A percentile compares a stretch with the other conserved stretches of the same genome.
Evolutionary conservation across 441 rosid species (phyloP).

Genomic region (Gossypium trilobum): DNA sequence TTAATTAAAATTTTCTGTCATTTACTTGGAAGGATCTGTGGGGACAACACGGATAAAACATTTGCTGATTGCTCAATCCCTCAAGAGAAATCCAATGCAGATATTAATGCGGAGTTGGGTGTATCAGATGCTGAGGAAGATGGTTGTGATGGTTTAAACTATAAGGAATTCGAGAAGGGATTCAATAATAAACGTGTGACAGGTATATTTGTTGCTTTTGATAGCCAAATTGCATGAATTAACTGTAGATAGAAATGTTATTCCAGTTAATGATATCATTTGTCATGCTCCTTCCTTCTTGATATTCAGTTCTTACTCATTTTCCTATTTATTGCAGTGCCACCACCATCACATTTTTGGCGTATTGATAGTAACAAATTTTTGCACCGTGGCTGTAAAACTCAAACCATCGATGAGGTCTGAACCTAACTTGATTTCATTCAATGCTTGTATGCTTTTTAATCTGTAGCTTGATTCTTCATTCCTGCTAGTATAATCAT

Average conservation of each 20-base stretch:
- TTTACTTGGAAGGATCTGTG: constrained; percentile 56
- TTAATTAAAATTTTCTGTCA: background rate
- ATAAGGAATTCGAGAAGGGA: constrained; percentile 43
- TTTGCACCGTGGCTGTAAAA: constrained; percentile 74
- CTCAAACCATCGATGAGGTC: constrained; percentile 94
- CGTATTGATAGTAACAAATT: constrained; percentile 65
- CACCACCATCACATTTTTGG: constrained; percentile 50
- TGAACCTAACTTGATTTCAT: constrained; percentile 23
- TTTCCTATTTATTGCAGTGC: constrained; percentile 32
- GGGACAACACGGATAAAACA: constrained; percentile 54
- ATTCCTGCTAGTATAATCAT: background rate
- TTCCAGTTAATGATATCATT: background rate
- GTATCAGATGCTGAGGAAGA: constrained; percentile 85
- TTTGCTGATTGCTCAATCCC: constrained; percentile 70
- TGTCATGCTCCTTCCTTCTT: background rate
- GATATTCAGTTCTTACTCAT: constrained; percentile 14
- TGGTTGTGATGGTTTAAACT: constrained; percentile 41
- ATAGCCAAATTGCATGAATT: constrained; percentile 9
- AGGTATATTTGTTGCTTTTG: constrained; percentile 36
- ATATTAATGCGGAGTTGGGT: constrained; percentile 86
- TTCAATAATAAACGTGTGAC: constrained; percentile 33
- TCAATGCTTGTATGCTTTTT: background rate
- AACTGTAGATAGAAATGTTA: constrained; percentile 11
- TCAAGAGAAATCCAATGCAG: constrained; percentile 92
- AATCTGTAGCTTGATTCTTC: background rate